Base-by-base conservation (phyloP, 495 filamentous ascomycete genomes). In the Penicillium cataractarum region DNA sequence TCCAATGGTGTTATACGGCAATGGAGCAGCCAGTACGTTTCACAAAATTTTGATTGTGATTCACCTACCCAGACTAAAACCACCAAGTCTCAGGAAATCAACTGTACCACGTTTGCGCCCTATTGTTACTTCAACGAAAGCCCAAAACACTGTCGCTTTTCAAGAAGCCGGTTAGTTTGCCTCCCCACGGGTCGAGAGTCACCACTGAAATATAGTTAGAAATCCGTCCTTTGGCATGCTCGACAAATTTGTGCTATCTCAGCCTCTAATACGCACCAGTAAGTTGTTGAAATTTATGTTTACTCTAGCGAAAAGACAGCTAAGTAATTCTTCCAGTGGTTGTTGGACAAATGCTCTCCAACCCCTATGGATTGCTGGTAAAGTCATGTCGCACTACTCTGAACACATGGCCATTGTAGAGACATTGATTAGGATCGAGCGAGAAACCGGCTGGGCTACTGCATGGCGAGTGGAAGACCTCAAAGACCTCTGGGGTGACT, bases 291-390 rank as follows among this genome's bases (percentile, higher is more conserved):
- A n/a, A n/a, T n/a, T n/a, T n/a, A n/a, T n/a, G n/a, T 17, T 12
- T 52, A 32, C 24, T 26, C 5, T 42, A 24, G 6, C 12, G 26
- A 6, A 39, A 53, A 19, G 1, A 13, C 27, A 19, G 27, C 40
- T 31, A 58, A 22, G 15, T 50, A 31, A 1, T 21, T n/a, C 22
- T 4, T 24, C 6, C 63, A 76, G 78, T 65, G 78, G 78, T 17
- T 78, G 78, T 60, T 74, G 77, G 71, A 81, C 75, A 6, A 81
- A 81, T 67, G 75, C 77, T 10, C 74, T 82, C 3, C 80, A 82
- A 56, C 78, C 80, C 19, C 71, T 81, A 17, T 82, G 76, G 77
- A 65, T 81, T 22, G 80, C 80, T 3, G 80, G 80, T 6, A 75
- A 74, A 57, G 66, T 75, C 15, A 74, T 81, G 65, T 80, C 75